Evolutionary conservation across 805 yeast species (phyloP).

Genomic region (Yarrowia porcina): DNA sequence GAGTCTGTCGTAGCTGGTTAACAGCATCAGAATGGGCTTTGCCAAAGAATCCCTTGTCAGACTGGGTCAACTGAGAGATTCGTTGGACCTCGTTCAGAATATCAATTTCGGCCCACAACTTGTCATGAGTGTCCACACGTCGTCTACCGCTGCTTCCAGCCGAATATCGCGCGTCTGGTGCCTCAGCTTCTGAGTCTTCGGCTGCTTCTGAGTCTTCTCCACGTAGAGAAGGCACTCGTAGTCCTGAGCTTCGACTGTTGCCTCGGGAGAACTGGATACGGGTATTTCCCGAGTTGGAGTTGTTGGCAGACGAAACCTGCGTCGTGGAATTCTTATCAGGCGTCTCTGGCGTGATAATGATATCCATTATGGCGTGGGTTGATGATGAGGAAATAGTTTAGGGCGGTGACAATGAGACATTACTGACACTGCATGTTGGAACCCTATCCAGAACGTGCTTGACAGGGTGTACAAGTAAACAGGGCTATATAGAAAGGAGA

Average conservation of each 20-base stretch:
- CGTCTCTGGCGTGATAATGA: neutral
- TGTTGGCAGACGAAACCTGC: neutral
- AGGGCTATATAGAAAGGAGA: too few relatives aligned
- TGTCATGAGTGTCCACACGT: conserved; percentile 62
- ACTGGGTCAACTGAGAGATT: conserved; percentile 46
- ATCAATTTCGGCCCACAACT: conserved; percentile 83
- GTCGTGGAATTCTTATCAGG: neutral
- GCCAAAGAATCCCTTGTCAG: conserved; percentile 41
- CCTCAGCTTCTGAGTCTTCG: conserved; percentile 7
- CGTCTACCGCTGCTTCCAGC: conserved; percentile 16
- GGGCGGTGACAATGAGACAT: neutral
- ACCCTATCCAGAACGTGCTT: neutral
- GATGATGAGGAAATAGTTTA: neutral
- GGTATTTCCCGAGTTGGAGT: neutral
- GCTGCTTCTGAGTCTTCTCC: conserved; percentile 8
- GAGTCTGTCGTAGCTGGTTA: conserved; percentile 54
- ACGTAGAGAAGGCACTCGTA: conserved; percentile 13
- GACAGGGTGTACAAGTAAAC: too few relatives aligned
- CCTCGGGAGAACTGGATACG: conserved; percentile 5
- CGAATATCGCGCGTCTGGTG: neutral
- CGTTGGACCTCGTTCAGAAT: conserved; percentile 74
- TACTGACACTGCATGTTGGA: neutral
- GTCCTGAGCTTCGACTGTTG: conserved; percentile 13
- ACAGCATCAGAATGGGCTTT: conserved; percentile 50
- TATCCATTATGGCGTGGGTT: neutral